phyloP scores from a whole-genome alignment of 768 basidiomycete species.

The Xerocomellus chrysenteron region DNA sequence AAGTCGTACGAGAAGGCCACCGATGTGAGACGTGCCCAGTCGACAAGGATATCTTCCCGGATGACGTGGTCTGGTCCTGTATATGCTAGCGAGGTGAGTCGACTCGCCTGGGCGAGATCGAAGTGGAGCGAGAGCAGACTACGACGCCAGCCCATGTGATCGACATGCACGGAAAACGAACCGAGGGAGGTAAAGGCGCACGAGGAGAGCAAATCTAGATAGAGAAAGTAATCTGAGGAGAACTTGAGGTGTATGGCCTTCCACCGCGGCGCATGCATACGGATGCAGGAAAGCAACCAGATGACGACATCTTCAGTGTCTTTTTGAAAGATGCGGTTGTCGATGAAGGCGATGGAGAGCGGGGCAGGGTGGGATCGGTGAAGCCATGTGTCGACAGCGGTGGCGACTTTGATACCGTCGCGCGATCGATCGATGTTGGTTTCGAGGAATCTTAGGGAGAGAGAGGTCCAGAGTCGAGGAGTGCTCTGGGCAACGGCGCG shows the following conservation, averaged over 20 bases:
- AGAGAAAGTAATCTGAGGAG: constrained; percentile 27
- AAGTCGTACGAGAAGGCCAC: constrained; percentile 24
- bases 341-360: constrained; percentile 26
- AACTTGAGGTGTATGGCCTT: constrained; percentile 26
- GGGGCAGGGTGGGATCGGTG: constrained; percentile 18
- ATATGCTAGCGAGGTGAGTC: constrained; percentile 22
- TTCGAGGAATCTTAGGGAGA: constrained; percentile 25
- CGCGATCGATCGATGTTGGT: constrained; percentile 19
- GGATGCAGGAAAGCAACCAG: constrained; percentile 20
- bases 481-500: constrained; percentile 15
- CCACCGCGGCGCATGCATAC: constrained; percentile 22
- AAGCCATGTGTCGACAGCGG: constrained; percentile 25
- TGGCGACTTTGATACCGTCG: constrained; percentile 14
- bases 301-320: constrained; percentile 22
- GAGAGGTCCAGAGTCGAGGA: constrained; percentile 26
- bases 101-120: constrained; percentile 18
- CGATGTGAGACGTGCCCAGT: constrained; percentile 26
- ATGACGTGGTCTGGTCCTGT: constrained; percentile 24
- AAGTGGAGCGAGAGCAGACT: constrained; percentile 19
- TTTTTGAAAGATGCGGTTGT: constrained; percentile 25
- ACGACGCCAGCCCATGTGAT: constrained; percentile 30
- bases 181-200: constrained; percentile 22
- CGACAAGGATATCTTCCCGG: constrained; percentile 22
- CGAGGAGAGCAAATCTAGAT: constrained; percentile 16
- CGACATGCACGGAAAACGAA: constrained; percentile 24